phyloP scores from a whole-genome alignment of 331 rosid species.

The Dryas integrifolia region DNA sequence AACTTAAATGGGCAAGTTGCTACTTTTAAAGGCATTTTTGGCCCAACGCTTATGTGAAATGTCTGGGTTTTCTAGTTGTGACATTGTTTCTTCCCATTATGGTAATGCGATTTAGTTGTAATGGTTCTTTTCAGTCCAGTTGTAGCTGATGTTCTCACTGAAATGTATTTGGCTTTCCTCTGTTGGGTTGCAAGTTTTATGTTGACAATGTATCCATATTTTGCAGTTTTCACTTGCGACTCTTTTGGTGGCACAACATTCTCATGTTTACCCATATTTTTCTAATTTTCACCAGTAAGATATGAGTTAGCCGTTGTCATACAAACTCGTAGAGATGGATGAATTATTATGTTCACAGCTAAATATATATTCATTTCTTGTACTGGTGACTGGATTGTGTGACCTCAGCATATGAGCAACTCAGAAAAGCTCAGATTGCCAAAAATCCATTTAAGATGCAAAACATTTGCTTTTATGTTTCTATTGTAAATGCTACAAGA shows the following conservation, averaged over 20 bases:
- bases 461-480: too few species aligned
- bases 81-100: neutral
- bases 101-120: conserved; percentile 8
- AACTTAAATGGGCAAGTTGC: conserved; percentile 41
- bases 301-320: too few species aligned
- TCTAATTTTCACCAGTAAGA: too few species aligned
- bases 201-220: neutral
- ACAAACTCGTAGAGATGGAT: too few species aligned
- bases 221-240: neutral
- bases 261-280: too few species aligned
- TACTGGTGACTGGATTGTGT: too few species aligned
- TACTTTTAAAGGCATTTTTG: conserved; percentile 47
- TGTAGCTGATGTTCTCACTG: neutral
- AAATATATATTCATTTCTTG: too few species aligned
- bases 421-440: too few species aligned
- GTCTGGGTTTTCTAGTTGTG: conserved; percentile 13
- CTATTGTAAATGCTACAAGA: too few species aligned
- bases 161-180: neutral
- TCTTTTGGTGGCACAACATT: neutral
- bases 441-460: too few species aligned
- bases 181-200: conserved; percentile 1
- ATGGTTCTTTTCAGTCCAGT: neutral
- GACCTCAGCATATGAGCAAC: too few species aligned
- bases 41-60: conserved; percentile 30
- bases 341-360: too few species aligned